Base-by-base conservation (phyloP, 768 basidiomycete genomes). In the Sistotremastrum niveocremeum region DNA sequence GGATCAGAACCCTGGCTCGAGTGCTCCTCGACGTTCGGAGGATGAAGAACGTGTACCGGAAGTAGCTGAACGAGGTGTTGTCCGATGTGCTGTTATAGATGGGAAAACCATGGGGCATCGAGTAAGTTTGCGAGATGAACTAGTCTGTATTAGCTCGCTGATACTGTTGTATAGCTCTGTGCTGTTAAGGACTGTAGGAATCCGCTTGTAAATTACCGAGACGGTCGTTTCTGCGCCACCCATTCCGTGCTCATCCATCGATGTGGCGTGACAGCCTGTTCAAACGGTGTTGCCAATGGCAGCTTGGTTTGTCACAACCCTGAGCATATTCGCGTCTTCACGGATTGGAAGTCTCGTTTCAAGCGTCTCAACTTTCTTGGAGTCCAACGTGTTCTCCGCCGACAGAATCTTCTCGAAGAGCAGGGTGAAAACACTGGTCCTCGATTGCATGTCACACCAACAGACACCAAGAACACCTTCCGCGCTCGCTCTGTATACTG, bases 61-160 rank as follows among this genome's bases (percentile, higher is more conserved):
- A n/a, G n/a, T n/a, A n/a, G n/a, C n/a, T n/a, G n/a, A n/a, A n/a
- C 46, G 54, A 34, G 56, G 54, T 7, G 54, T 57, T 44, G 54
- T 61, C 11, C 53, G 60, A 0, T 42, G 60, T 47, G 61, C 60
- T n/a, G 60, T 62, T 0, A 62, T 64, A 60, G 62, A 64, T 55
- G 61, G 62, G 4, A 64, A 61, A 33, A 54, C 35, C 0, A 48
- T 59, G 7, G 48, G 47, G 6, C 62, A 64, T 47, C 41, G 46
- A 12, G 59, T 57, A 45, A 39, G 49, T 46, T 7, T 37, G 46
- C 36, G 11, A 43, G 4, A n/a, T n/a, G n/a, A n/a, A n/a, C n/a
- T n/a, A 45, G 44, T 10, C 29, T 40, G 7, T 46, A 46, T 28
- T 5, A 8, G 9, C 2, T 37, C 2, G 41, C 28, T 34, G 3